Conservation (phyloP, 2,329 filamentous ascomycete species). For the Diplodia mutila region DNA sequence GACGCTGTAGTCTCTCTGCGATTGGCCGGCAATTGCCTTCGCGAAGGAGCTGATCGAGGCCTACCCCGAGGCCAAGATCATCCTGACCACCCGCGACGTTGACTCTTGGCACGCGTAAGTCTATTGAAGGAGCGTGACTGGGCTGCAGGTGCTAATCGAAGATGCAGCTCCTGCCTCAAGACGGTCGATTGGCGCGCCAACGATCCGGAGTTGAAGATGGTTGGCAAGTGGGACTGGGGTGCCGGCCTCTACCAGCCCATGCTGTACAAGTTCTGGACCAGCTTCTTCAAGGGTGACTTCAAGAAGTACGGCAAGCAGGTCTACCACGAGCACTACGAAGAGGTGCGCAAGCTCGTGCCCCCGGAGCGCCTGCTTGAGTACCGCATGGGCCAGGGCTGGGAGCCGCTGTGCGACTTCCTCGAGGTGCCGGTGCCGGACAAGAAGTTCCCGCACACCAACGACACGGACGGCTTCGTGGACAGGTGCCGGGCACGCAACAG, state of each 20-base stretch:
- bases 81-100: constrained; percentile 37
- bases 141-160: constrained; percentile 32
- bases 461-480: constrained; percentile 55
- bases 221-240: constrained; percentile 35
- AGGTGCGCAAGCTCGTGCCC: constrained; percentile 33
- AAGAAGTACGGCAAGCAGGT: constrained; percentile 47
- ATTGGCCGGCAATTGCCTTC: constrained; percentile 38
- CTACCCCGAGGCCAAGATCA: constrained; percentile 41
- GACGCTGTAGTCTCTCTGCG: constrained; percentile 30
- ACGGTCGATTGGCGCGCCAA: constrained; percentile 33
- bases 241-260: constrained; percentile 63
- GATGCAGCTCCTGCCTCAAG: constrained; percentile 30
- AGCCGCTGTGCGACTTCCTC: constrained; percentile 37
- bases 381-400: constrained; percentile 34
- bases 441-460: constrained; percentile 27
- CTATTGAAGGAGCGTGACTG: constrained; percentile 22
- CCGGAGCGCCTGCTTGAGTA: constrained; percentile 35
- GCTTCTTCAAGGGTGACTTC: constrained; percentile 71
- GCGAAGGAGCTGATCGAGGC: constrained; percentile 36
- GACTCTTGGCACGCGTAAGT: constrained; percentile 37
- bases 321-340: constrained; percentile 35
- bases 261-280: constrained; percentile 70
- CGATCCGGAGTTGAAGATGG: constrained; percentile 33
- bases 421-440: constrained; percentile 32
- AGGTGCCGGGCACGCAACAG: constrained; percentile 58